Evolutionary conservation across 2,329 filamentous ascomycete species (phyloP).

Genomic region (Ceratocystiopsis brevicomis): DNA sequence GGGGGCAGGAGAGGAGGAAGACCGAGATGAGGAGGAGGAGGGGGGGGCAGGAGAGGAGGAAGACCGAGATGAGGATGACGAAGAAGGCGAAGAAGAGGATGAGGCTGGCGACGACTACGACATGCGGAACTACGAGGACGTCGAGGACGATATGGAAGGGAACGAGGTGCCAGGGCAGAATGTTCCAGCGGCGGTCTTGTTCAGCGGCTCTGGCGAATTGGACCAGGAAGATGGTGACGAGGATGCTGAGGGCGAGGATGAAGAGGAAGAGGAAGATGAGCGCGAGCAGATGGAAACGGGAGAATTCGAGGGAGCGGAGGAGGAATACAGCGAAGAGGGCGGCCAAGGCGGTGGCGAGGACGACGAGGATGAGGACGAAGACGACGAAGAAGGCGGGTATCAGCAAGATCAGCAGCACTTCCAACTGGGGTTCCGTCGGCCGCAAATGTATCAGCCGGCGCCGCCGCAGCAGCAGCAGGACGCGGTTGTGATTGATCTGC

Average conservation of each 20-base stretch:
- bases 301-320: slow-evolving; percentile 1
- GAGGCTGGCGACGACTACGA: slow-evolving; percentile 15
- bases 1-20: slow-evolving; percentile 11
- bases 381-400: neutral
- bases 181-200: no score
- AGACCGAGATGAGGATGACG: slow-evolving; percentile 8
- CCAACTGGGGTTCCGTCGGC: neutral
- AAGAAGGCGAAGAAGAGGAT: slow-evolving; percentile 8
- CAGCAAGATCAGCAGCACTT: neutral
- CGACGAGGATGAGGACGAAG: neutral
- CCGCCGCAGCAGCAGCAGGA: neutral
- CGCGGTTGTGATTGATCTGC: slow-evolving; percentile 26
- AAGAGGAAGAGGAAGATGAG: slow-evolving; percentile 7
- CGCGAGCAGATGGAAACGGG: slow-evolving; percentile 9
- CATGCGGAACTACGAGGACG: slow-evolving; percentile 13
- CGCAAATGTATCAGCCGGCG: neutral
- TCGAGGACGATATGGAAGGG: slow-evolving; percentile 14
- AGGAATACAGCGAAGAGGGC: neutral
- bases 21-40: slow-evolving; percentile 9
- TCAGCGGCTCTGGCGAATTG: no score
- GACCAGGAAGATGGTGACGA: slow-evolving; percentile 6
- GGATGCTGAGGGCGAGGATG: slow-evolving; percentile 8
- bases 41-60: slow-evolving; percentile 11
- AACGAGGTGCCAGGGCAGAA: neutral
- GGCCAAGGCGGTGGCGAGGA: neutral